Evolutionary conservation across 140 eudicot genomes (phyloP), one percentile per base, ranked within the genome.

Genomic region (Anethum foeniculum): DNA sequence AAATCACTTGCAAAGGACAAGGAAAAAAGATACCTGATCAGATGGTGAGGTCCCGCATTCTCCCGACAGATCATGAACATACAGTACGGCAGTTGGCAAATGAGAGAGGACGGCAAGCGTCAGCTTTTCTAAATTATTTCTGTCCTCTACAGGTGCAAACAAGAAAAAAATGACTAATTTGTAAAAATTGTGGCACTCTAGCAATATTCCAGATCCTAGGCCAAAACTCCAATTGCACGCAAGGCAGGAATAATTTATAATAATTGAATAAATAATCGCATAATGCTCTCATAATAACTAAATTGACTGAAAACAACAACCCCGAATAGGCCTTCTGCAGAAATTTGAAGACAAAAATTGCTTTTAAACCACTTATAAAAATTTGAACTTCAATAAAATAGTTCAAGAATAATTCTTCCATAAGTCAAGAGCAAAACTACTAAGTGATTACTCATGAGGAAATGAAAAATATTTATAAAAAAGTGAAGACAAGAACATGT

Each of bases 21-120:
- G 28, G 23, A 21, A 60, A 77, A 36, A 71, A 68, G 30, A 80
- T 87, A 90, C 99, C 99, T 94, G 99, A 82, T 94, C 99, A 14
- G 99, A 90, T 58, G 96, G 88, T 69, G 97, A 92, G 79, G 91
- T 94, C 44, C 99, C 99, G 82, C 99, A 94, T 89, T 94, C 93
- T 84, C 99, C 99, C 1, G 99, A 88, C 38, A 94, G 88, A 82
- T 94, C 99, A 73, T 94, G 99, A 81, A 94, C 99, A 69, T 86
- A 94, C 76, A 94, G 88, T 49, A 92, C 86, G 28, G 99, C 97
- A 82, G 99, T 94, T 52, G 97, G 97, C 85, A 92, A 80, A 89
- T 89, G 91, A 48, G 91, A 85, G 52, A 94, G 91, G 67, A 94
- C 99, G 36, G 99, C 99, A 41, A 94, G 96, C 39, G 99, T 94